Evolutionary conservation across 2,329 filamentous ascomycete genomes (phyloP).

Genomic region (Whalleya microplaca): DNA sequence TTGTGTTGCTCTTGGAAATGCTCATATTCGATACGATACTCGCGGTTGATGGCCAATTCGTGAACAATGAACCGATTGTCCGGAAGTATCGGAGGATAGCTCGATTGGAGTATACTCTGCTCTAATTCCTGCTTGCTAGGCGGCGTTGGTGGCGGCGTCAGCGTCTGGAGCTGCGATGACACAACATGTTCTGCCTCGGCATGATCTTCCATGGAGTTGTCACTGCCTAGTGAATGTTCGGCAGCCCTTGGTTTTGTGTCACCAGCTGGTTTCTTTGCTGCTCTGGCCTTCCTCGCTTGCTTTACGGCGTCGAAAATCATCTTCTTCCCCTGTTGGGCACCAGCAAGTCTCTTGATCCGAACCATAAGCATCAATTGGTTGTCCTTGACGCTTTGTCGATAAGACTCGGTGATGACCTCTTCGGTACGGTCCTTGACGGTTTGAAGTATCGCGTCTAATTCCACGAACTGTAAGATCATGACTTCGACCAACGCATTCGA

Average conservation of each 20-base stretch:
- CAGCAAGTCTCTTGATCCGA: slow-evolving; percentile 77
- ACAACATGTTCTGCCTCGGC: slow-evolving; percentile 44
- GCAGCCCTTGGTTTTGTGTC: slow-evolving; percentile 73
- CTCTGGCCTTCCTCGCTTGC: slow-evolving; percentile 68
- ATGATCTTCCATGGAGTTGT: slow-evolving; percentile 44
- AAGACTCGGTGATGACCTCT: slow-evolving; percentile 74
- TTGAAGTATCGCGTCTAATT: slow-evolving; percentile 82
- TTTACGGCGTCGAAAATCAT: slow-evolving; percentile 76
- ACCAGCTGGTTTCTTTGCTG: slow-evolving; percentile 67
- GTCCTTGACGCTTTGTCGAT: slow-evolving; percentile 77
- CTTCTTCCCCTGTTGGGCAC: slow-evolving; percentile 70
- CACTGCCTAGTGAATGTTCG: slow-evolving; percentile 45
- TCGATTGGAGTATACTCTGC: slow-evolving; percentile 43
- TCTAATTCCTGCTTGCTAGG: slow-evolving; percentile 45
- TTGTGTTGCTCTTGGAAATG: slow-evolving; percentile 62
- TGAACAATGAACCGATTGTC: slow-evolving; percentile 77
- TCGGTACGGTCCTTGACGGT: slow-evolving; percentile 79
- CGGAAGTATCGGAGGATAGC: slow-evolving; percentile 61
- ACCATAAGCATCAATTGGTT: slow-evolving; percentile 81
- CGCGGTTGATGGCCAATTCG: slow-evolving; percentile 78
- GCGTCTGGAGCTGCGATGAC: slow-evolving; percentile 49
- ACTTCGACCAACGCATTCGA: slow-evolving; percentile 78
- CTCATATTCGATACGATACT: slow-evolving; percentile 71
- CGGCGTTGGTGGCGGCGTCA: slow-evolving; percentile 59
- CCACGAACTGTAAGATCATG: slow-evolving; percentile 86